These are phyloP conservation scores for Colletotrichum camelliae DNA, from an alignment of 2,329 filamentous ascomycete genomes.

Conservation along the genomic window DNA sequence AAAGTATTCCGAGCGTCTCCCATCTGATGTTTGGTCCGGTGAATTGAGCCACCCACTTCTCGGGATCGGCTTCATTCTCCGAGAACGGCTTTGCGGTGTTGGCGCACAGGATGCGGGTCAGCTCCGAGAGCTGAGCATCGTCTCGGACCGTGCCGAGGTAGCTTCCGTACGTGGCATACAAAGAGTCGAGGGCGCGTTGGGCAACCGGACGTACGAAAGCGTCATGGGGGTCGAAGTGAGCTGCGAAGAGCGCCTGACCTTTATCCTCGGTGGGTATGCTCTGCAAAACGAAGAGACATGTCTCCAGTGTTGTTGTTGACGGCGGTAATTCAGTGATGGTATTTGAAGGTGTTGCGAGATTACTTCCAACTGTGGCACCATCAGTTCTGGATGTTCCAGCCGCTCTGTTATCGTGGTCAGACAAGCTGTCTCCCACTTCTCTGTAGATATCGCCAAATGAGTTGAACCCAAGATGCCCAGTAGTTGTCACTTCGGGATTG, in stretches of 20 bases:
- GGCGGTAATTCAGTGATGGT: not conserved
- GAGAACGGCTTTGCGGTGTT: constrained; percentile 19
- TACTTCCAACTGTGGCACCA: constrained; percentile 1
- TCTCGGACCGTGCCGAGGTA: constrained; percentile 23
- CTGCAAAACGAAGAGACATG: constrained; percentile 41
- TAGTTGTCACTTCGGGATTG: not conserved
- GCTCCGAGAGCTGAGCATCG: not conserved
- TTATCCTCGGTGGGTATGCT: constrained; percentile 32
- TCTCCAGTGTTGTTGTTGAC: constrained; percentile 31
- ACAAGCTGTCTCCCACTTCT: constrained; percentile 44
- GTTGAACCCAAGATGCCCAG: constrained; percentile 49
- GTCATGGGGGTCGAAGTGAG: constrained; percentile 23
- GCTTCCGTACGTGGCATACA: constrained; percentile 25
- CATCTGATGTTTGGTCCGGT: not conserved
- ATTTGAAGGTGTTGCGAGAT: constrained; percentile 11
- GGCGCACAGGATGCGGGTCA: constrained; percentile 28
- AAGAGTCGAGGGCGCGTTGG: constrained; percentile 5
- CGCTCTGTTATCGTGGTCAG: not conserved
- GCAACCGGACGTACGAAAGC: constrained; percentile 23
- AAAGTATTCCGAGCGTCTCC: constrained; percentile 20
- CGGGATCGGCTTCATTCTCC: constrained; percentile 8
- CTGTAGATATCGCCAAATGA: constrained; percentile 47
- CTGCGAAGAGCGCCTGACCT: constrained; percentile 12
- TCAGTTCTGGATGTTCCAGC: not conserved
- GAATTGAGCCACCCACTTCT: constrained; percentile 16